Base-by-base conservation (phyloP, 2,329 filamentous ascomycete species). In the Alternaria ventricosa region DNA sequence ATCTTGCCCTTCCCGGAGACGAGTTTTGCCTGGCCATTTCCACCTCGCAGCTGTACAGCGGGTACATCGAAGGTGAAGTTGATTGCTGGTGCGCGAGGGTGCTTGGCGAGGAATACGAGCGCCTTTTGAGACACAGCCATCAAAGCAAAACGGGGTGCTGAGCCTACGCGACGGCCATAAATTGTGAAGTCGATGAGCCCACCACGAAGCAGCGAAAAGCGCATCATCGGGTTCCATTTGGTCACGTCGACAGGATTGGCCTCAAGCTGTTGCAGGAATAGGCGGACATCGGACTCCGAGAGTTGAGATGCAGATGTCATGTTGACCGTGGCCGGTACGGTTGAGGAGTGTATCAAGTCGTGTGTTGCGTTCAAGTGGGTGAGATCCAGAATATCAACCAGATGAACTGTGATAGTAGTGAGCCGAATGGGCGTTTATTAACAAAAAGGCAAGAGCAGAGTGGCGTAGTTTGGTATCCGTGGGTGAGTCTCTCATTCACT, bases 121-220 rank as follows among this genome's bases (percentile, higher is more conserved):
- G 41, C 33, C 3, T 3, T 58, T 5, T 23, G 46, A 22, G 22
- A 44, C 2, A 53, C n/a, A 13, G 57, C 47, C 47, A 54, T 54
- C 20, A 46, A 18, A 18, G 47, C 57, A 36, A 59, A 13, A 13
- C 47, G 57, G 2, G 47, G 47, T n/a, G 57, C 28, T 23, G 57
- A 59, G 13, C 13, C 41, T 12, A 59, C 23, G 5, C 47, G 57
- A 7, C 47, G 57, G 30, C 20, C 41, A 49, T 53, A 53, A 7
- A 59, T 59, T 15, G 47, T 59, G 5, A 59, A 43, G 10, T 59
- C 57, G 36, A 59, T 46, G 25, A 59, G 36, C 6, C 36, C 57
- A 45, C 25, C 23, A 10, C 57, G 47, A 13, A 36, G 27, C 15
- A 59, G 57, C 1, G 47, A 59, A 9, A 59, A 5, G 15, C 57